Evolutionary conservation across 176 grass and related monocot genomes (phyloP).

Genomic region (Guadua angustifolia): DNA sequence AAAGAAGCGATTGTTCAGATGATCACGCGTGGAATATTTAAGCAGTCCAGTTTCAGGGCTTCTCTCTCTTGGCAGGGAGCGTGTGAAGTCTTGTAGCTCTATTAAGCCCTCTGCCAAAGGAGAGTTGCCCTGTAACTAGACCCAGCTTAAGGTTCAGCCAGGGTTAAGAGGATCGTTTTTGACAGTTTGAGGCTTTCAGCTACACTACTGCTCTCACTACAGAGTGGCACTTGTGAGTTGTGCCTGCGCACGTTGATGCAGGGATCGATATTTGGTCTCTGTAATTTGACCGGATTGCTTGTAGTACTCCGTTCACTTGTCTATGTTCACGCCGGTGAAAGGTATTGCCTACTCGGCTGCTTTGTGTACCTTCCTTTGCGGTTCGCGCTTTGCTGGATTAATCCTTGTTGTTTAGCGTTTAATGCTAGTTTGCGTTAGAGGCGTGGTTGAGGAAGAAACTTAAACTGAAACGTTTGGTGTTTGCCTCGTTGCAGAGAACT

Average conservation of each 20-base stretch:
- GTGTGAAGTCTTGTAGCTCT: constrained; percentile 9
- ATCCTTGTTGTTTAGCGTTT: not conserved
- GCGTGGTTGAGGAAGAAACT: too few relatives aligned
- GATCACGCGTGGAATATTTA: constrained; percentile 12
- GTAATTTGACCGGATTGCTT: not conserved
- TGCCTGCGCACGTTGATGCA: not conserved
- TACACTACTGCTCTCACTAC: not conserved
- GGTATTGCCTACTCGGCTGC: not conserved
- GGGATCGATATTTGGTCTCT: not conserved
- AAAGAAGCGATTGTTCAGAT: not conserved
- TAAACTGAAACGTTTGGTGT: too few relatives aligned
- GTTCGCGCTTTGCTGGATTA: constrained; percentile 24
- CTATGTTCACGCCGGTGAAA: not conserved
- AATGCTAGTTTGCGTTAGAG: not conserved
- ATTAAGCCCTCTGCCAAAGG: constrained; percentile 60
- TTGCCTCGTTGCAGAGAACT: too few relatives aligned
- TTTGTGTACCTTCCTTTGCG: not conserved
- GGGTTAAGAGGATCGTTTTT: not conserved
- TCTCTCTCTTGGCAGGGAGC: constrained; percentile 64
- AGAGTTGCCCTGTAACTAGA: constrained; percentile 72
- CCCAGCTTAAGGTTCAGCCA: constrained; percentile 51
- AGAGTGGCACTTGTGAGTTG: not conserved
- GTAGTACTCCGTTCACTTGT: not conserved
- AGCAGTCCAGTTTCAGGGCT: constrained; percentile 64
- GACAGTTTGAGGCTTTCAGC: constrained; percentile 17